Base-by-base conservation (phyloP, 495 filamentous ascomycete genomes). In the Podospora sp. region DNA sequence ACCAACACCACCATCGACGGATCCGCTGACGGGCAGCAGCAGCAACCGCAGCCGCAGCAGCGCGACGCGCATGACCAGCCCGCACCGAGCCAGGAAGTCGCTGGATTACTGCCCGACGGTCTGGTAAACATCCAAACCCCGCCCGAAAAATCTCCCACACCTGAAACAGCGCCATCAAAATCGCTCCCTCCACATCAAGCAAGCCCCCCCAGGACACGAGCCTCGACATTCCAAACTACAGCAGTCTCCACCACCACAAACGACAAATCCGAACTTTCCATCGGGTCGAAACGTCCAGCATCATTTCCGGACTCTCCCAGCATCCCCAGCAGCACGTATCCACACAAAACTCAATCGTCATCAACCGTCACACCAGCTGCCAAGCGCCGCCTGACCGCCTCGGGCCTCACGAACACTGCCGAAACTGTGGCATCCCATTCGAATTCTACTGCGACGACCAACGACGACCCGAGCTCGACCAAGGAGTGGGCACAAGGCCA, bases 401-500 rank as follows among this genome's bases (percentile, higher is more conserved):
- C 72, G 33, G 60, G 26, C 57, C 51, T 65, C 40, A 50, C 68
- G 12, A 67, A 59, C 50, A 58, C 60, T 22, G 35, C 60, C 21
- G 65, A 69, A 24, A 51, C 67, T 6, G 24, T 59, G 60, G 61
- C 35, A 1, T 55, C 63, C 65, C 49, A 12, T 60, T 26, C 67
- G 65, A 60, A 20, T 35, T 55, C 25, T 11, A 53, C 25, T 46
- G 27, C 60, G 49, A 53, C 62, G 36, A 62, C 61, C 58, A 62
- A 40, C 65, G 69, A 71, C 46, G 52, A 59, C 22, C 72, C 72
- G 53, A 70, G 70, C 25, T 68, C 70, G 12, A 72, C 70, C 25
- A 76, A 70, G 68, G 77, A 77, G 60, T 69, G 68, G 69, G 71
- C 73, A 50, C 76, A 76, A 49, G 77, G 77, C 18, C 82, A 80